Percentiles rank a stretch among this genome's conserved stretches.
phyloP scores from a whole-genome alignment of 305 asterid genomes.

The Plantago lanceolata region DNA sequence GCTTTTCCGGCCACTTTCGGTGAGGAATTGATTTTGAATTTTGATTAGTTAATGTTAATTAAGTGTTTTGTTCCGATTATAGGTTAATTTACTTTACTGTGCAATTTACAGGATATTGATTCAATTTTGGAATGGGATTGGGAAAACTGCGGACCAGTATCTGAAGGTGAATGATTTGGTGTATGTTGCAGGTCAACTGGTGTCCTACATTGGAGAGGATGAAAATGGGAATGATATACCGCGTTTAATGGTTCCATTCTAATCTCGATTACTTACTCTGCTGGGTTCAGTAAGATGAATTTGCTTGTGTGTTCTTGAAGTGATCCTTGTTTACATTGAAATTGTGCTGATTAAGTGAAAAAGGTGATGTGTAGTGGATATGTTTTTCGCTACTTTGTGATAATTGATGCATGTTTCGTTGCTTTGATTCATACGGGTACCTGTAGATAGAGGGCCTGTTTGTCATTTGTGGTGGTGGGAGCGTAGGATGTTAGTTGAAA shows the following conservation, averaged over 20 bases:
- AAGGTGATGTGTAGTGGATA: not conserved
- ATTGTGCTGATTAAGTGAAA: not conserved
- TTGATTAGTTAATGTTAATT: not conserved
- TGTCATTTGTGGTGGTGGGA: too few relatives aligned
- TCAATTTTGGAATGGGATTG: slow-evolving; percentile 54
- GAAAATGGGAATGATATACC: slow-evolving; percentile 27
- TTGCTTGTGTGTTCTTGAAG: not conserved
- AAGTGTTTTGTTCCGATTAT: not conserved
- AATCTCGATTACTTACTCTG: not conserved
- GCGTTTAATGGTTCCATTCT: slow-evolving; percentile 33
- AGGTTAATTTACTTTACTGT: not conserved
- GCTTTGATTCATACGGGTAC: not conserved
- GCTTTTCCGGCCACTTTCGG: slow-evolving; percentile 26
- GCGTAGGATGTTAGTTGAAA: too few relatives aligned
- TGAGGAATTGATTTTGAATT: slow-evolving; percentile 23
- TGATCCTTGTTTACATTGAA: not conserved
- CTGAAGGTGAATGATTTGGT: slow-evolving; percentile 54
- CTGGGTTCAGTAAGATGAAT: not conserved
- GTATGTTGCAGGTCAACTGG: slow-evolving; percentile 60
- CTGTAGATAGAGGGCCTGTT: not conserved
- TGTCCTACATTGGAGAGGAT: slow-evolving; percentile 36
- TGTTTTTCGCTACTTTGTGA: not conserved
- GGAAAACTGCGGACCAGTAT: slow-evolving; percentile 45
- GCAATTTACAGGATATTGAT: slow-evolving; percentile 39
- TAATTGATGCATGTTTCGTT: not conserved